Conservation (phyloP, 768 basidiomycete genomes). For the Mycena metata region DNA sequence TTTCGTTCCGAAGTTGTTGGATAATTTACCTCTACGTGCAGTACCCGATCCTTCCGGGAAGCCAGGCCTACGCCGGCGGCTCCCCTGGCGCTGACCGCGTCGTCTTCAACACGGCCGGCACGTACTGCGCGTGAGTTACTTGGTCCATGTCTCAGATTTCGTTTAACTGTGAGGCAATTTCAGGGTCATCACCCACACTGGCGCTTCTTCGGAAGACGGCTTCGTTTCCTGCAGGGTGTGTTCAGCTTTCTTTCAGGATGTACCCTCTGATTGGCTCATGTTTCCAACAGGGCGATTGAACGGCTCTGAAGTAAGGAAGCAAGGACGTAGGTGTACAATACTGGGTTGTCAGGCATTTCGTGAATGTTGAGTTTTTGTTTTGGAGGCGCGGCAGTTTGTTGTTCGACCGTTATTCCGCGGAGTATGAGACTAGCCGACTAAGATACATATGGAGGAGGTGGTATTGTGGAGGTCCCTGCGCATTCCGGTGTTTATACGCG, state of each 20-base stretch:
- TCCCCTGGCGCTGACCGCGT: slow-evolving; percentile 45
- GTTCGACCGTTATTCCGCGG: too few relatives aligned
- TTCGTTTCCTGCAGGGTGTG: slow-evolving; percentile 40
- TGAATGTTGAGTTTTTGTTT: too few relatives aligned
- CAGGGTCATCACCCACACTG: slow-evolving; percentile 43
- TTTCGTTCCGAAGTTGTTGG: neutral
- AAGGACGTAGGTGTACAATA: too few relatives aligned
- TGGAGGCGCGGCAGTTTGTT: too few relatives aligned
- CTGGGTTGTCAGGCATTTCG: too few relatives aligned
- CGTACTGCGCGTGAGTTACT: slow-evolving; percentile 43
- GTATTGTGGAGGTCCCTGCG: too few relatives aligned
- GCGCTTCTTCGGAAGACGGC: slow-evolving; percentile 36
- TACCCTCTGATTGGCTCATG: neutral
- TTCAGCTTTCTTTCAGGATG: neutral
- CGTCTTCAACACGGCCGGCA: slow-evolving; percentile 41
- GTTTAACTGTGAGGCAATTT: too few relatives aligned
- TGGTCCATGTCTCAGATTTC: neutral
- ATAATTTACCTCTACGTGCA: neutral
- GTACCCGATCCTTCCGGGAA: slow-evolving; percentile 40
- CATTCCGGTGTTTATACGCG: too few relatives aligned
- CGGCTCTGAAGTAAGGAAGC: too few relatives aligned
- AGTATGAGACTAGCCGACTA: too few relatives aligned
- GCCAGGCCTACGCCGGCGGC: slow-evolving; percentile 39
- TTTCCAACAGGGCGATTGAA: slow-evolving; percentile 10
- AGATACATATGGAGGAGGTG: too few relatives aligned